Evolutionary conservation across 306 rosid genomes (phyloP).

Genomic region (Dryas drummondii): DNA sequence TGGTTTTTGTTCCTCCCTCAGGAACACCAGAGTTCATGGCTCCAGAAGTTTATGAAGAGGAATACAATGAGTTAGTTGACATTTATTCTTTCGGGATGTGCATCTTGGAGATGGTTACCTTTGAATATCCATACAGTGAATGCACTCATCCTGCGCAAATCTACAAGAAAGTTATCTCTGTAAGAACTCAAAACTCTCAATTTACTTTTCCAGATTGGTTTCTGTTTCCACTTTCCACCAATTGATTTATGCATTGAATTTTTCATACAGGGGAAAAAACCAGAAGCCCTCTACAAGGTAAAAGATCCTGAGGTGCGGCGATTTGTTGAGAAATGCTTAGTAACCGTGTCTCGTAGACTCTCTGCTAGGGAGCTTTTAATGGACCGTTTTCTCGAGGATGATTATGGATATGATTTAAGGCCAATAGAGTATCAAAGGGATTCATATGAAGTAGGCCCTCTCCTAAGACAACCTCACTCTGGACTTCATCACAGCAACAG

Average conservation of each 20-base stretch:
- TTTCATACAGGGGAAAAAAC: conserved; percentile 71
- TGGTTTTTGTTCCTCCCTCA: conserved; percentile 27
- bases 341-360: conserved; percentile 70
- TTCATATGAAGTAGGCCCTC: conserved; percentile 56
- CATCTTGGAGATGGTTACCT: conserved; percentile 94
- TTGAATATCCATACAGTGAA: conserved; percentile 94
- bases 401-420: conserved; percentile 53
- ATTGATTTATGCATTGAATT: conserved; percentile 17
- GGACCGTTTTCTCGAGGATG: conserved; percentile 83
- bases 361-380: conserved; percentile 80
- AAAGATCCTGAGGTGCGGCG: conserved; percentile 64
- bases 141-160: conserved; percentile 93
- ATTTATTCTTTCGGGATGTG: conserved; percentile 98
- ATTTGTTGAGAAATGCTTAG: conserved; percentile 91
- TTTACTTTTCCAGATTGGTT: conserved; percentile 7
- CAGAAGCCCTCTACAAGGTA: conserved; percentile 78
- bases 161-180: conserved; percentile 88
- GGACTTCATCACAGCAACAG: conserved; percentile 36
- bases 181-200: conserved; percentile 37
- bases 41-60: conserved; percentile 95
- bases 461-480: conserved; percentile 45
- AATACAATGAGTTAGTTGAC: conserved; percentile 93
- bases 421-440: conserved; percentile 42
- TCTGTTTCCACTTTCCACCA: conserved; percentile 10
- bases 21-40: conserved; percentile 99